Percentiles rank a stretch among this genome's conserved stretches.
Conservation (phyloP, 2,329 filamentous ascomycete genomes). For the Immersiporthe knoxdaviesiana region DNA sequence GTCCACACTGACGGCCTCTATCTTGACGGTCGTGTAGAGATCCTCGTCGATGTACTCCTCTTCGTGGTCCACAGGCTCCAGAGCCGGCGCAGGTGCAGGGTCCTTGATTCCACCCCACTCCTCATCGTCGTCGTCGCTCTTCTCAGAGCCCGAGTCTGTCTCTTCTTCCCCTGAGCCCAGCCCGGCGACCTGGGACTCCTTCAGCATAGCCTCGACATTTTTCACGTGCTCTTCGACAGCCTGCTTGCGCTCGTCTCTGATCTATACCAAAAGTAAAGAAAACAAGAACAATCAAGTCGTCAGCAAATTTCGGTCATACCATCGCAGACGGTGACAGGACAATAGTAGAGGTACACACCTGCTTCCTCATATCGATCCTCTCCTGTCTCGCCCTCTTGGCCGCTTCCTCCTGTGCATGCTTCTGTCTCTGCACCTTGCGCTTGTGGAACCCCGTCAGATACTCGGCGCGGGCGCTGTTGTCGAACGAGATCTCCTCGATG, state of each 20-base stretch:
- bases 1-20: constrained; percentile 84
- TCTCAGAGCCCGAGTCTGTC: constrained; percentile 42
- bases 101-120: constrained; percentile 72
- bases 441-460: constrained; percentile 97
- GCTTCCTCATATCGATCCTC: constrained; percentile 71
- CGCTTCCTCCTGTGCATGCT: constrained; percentile 81
- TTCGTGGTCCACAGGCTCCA: constrained; percentile 71
- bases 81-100: constrained; percentile 40
- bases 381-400: constrained; percentile 78
- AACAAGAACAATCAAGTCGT: not conserved
- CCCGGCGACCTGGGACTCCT: constrained; percentile 59
- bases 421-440: constrained; percentile 83
- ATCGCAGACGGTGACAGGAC: not conserved
- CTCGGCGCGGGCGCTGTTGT: constrained; percentile 76
- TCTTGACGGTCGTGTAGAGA: constrained; percentile 90
- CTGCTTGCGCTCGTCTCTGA: constrained; percentile 79
- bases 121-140: constrained; percentile 51
- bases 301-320: not conserved
- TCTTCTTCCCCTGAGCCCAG: constrained; percentile 43
- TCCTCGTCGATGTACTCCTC: constrained; percentile 97
- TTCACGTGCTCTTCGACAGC: constrained; percentile 83
- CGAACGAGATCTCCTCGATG: constrained; percentile 84
- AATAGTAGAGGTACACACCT: constrained; percentile 61
- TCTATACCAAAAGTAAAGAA: constrained; percentile 50
- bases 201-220: constrained; percentile 72